phyloP scores from a whole-genome alignment of 2,329 filamentous ascomycete species.

The Lanzia echinophila region DNA sequence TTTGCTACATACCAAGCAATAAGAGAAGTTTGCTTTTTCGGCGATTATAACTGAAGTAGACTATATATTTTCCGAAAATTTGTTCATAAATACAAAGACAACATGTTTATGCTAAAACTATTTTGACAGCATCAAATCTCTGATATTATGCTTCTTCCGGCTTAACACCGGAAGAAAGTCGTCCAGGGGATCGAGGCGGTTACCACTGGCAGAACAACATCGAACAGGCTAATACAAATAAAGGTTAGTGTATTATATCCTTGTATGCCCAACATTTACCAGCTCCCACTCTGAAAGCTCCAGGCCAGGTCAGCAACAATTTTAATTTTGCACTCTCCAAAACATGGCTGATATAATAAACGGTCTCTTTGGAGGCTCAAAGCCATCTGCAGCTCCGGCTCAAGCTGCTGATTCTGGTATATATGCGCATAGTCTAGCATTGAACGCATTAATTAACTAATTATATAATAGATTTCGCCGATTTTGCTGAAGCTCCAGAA shows the following conservation, averaged over 20 bases:
- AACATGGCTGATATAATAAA: conserved; percentile 35
- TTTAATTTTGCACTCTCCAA: neutral
- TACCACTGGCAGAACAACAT: neutral
- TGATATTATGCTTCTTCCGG: neutral
- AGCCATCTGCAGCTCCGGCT: conserved; percentile 47
- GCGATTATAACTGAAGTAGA: too few relatives aligned
- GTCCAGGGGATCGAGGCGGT: neutral
- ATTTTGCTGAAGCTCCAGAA: conserved; percentile 76
- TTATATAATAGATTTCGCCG: conserved; percentile 71
- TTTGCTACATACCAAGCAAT: too few relatives aligned
- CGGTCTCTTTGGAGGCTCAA: conserved; percentile 62
- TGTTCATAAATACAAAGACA: too few relatives aligned
- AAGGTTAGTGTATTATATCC: neutral
- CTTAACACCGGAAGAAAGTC: neutral
- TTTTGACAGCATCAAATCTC: neutral
- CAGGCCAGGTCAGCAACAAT: conserved; percentile 12
- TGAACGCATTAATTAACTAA: conserved; percentile 12
- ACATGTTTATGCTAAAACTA: too few relatives aligned
- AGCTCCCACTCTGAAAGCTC: conserved; percentile 9
- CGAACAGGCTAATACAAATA: neutral
- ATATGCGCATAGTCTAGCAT: conserved; percentile 23
- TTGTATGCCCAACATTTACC: neutral
- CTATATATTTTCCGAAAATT: too few relatives aligned
- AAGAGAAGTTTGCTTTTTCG: too few relatives aligned
- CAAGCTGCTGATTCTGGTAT: conserved; percentile 57